Conservation (phyloP, 768 basidiomycete species). For the Trametes gibbosa region DNA sequence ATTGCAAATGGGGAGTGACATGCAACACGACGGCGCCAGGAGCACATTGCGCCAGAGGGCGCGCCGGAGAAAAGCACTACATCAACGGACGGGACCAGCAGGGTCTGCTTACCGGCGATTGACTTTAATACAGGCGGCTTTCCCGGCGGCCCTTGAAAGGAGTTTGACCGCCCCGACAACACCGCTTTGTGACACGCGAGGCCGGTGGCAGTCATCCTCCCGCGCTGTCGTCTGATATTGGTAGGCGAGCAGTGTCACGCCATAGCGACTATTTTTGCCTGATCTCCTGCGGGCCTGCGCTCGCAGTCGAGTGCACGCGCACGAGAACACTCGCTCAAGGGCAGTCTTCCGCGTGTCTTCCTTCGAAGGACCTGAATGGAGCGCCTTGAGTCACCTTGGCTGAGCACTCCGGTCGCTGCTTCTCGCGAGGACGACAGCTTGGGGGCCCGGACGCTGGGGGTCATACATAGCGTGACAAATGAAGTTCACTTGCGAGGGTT, state of each 20-base stretch:
- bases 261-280: not conserved
- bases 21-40: not conserved
- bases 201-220: not conserved
- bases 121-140: not conserved
- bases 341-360: not conserved
- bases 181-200: constrained; percentile 3
- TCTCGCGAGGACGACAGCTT: not conserved
- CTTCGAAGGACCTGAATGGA: not conserved
- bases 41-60: not conserved
- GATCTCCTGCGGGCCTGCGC: not conserved
- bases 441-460: not conserved
- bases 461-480: not conserved
- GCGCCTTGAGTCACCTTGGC: not conserved
- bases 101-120: not conserved
- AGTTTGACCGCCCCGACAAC: not conserved
- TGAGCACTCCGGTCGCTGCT: not conserved
- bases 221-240: not conserved
- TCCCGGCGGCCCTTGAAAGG: not conserved
- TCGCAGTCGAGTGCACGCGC: not conserved
- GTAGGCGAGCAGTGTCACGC: not conserved
- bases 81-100: not conserved
- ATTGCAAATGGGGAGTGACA: constrained; percentile 3
- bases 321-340: not conserved
- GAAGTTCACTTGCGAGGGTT: not conserved
- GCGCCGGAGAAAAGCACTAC: not conserved